phyloP scores from a whole-genome alignment of 805 yeast species.

The Starmerella apicola region DNA sequence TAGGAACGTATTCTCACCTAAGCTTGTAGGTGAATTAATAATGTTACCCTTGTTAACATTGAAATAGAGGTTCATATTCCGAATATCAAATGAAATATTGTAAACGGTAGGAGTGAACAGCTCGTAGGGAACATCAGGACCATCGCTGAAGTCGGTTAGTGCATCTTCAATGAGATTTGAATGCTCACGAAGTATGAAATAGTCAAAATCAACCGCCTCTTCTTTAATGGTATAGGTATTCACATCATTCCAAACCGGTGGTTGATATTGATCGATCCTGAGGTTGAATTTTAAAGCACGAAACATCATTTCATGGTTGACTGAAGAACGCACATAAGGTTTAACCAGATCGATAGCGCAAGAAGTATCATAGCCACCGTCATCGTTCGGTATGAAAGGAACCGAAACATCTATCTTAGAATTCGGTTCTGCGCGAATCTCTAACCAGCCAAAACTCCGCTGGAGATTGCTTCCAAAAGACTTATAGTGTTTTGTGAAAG shows the following conservation, averaged over 20 bases:
- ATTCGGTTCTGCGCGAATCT: conserved; percentile 45
- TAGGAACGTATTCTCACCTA: conserved; percentile 63
- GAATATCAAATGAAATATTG: conserved; percentile 45
- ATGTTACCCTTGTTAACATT: conserved; percentile 83
- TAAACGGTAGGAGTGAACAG: conserved; percentile 62
- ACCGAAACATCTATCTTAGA: conserved; percentile 38
- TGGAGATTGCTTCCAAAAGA: conserved; percentile 12
- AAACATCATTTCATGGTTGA: conserved; percentile 73
- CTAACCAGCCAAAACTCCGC: conserved; percentile 89
- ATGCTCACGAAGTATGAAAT: conserved; percentile 74
- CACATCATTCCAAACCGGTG: conserved; percentile 72
- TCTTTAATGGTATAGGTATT: conserved; percentile 55
- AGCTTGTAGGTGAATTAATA: conserved; percentile 77
- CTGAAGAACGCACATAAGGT: conserved; percentile 66
- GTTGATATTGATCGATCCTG: conserved; percentile 49
- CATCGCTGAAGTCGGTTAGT: conserved; percentile 62
- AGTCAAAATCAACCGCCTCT: conserved; percentile 38
- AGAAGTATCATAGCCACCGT: conserved; percentile 42
- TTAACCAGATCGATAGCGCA: conserved; percentile 34
- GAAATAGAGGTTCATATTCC: conserved; percentile 46
- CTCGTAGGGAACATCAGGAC: conserved; percentile 54
- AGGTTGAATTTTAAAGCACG: conserved; percentile 47
- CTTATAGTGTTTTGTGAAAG: conserved; percentile 2
- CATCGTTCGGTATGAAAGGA: conserved; percentile 28
- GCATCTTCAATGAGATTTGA: conserved; percentile 59